Base-by-base conservation (phyloP, 148 eudicot genomes). In the Camellia lanceoleosa region DNA sequence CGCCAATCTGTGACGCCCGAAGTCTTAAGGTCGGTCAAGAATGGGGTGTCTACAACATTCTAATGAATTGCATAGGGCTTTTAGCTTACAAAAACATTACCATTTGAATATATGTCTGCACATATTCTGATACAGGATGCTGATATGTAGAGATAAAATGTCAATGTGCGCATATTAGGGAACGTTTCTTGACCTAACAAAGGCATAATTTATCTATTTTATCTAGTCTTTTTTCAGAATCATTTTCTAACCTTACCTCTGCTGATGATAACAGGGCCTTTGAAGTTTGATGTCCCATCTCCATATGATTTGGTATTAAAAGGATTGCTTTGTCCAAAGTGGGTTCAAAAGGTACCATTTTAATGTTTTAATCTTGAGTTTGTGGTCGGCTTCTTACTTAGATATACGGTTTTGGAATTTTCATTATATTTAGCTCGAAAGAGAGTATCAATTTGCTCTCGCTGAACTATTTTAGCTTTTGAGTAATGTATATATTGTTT, bases 261-360 rank as follows among this genome's bases (percentile, higher is more conserved):
- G 60, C 30, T 85, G 77, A 72, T 79, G 51, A 60, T 87, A 15
- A 71, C 95, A 94, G 98, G 74, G 76, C 95, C 93, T 73, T 94
- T 94, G 95, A 91, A 92, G 89, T 94, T 94, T 76, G 91, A 94
- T 85, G 85, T 73, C 47, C 97, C 97, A 41, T 92, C 98, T 74
- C 97, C 98, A 1, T 97, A 94, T 88, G 98, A 94, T 69, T 61
- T 83, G 81, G 89, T 94, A 76, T 85, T 87, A 52, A 80, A 59
- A 81, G 92, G 93, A 81, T 78, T 90, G 87, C 85, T 79, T 77
- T 90, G 19, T 73, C 83, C 54, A 91, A 82, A 79, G 76, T 46
- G 23, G 81, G 75, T 80, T 71, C 87, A 60, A 89, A 87, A 90
- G 98, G 95, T 91, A 93, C n/a, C 9, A 7, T 61, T 61, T 5